phyloP scores from a whole-genome alignment of 805 yeast species.

The Teunomyces atbi region DNA sequence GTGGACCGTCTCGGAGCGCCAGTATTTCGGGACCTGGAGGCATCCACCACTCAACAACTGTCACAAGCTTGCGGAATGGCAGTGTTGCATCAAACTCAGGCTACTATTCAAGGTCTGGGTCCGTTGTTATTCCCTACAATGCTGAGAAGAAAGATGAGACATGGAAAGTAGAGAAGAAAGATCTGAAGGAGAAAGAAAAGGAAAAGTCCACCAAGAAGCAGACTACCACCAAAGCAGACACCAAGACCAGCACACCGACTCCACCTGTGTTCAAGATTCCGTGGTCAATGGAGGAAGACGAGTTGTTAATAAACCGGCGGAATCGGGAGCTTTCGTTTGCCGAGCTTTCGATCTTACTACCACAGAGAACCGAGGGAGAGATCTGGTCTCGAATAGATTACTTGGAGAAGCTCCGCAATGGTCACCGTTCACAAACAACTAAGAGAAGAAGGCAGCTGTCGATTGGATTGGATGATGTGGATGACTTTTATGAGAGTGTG shows the following conservation, averaged over 20 bases:
- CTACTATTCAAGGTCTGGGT: slow-evolving; percentile 36
- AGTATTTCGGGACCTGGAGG: slow-evolving; percentile 38
- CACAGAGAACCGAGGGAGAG: slow-evolving; percentile 71
- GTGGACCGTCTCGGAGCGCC: slow-evolving; percentile 41
- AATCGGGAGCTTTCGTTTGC: slow-evolving; percentile 62
- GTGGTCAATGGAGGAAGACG: slow-evolving; percentile 72
- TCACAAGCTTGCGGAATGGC: slow-evolving; percentile 41
- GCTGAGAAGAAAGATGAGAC: slow-evolving; percentile 26
- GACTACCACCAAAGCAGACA: background rate
- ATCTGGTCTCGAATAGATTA: slow-evolving; percentile 61
- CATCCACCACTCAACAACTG: slow-evolving; percentile 31
- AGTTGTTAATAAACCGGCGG: slow-evolving; percentile 52
- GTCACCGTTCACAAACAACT: slow-evolving; percentile 26
- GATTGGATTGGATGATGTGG: slow-evolving; percentile 42
- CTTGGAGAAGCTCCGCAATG: slow-evolving; percentile 38
- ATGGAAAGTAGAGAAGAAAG: slow-evolving; percentile 19
- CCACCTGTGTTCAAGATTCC: slow-evolving; percentile 32
- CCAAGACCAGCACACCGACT: slow-evolving; percentile 4
- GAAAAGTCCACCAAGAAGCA: slow-evolving; percentile 6
- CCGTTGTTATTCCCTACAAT: slow-evolving; percentile 35
- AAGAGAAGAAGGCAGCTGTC: slow-evolving; percentile 38
- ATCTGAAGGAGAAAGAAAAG: slow-evolving; percentile 1
- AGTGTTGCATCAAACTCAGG: slow-evolving; percentile 31
- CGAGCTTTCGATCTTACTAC: slow-evolving; percentile 71
- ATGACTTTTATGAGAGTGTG: slow-evolving; percentile 41